Evolutionary conservation across 73 alveolate species (phyloP).

Genomic region (Tetrahymena elliotti): DNA sequence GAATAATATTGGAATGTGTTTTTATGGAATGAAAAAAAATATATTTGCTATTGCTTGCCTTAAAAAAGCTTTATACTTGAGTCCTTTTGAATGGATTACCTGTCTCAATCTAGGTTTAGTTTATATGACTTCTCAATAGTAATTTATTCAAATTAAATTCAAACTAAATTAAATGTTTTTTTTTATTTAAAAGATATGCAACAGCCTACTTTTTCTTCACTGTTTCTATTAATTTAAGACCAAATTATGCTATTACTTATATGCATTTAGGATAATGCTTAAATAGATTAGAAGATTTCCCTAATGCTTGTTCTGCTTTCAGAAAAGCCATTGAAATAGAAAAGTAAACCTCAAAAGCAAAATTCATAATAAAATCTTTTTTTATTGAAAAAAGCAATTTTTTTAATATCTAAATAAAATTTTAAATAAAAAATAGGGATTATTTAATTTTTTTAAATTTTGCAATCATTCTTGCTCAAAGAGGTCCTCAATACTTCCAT

Average conservation of each 20-base stretch:
- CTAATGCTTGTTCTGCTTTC: conserved; percentile 58
- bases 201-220: conserved; percentile 65
- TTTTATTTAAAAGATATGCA: conserved; percentile 16
- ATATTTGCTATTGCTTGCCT: conserved; percentile 57
- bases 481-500: conserved; percentile 7
- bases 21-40: conserved; percentile 50
- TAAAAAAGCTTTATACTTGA: conserved; percentile 59
- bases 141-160: background rate
- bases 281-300: conserved; percentile 56
- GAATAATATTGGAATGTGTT: conserved; percentile 71
- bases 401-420: conserved; percentile 12
- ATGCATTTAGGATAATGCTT: conserved; percentile 63
- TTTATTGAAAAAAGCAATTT: no score
- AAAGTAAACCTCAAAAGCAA: conserved; percentile 45
- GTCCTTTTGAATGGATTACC: conserved; percentile 74
- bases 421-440: conserved; percentile 23
- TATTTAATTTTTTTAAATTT: conserved; percentile 10
- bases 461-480: conserved; percentile 4
- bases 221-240: conserved; percentile 58
- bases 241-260: conserved; percentile 44
- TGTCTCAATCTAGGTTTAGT: conserved; percentile 65
- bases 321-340: conserved; percentile 55
- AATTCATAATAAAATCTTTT: no score
- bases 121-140: conserved; percentile 43
- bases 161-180: background rate